Evolutionary conservation across 2,329 filamentous ascomycete species (phyloP), one percentile per base, ranked within the genome.

Genomic region (Macrophomina phaseolina): DNA sequence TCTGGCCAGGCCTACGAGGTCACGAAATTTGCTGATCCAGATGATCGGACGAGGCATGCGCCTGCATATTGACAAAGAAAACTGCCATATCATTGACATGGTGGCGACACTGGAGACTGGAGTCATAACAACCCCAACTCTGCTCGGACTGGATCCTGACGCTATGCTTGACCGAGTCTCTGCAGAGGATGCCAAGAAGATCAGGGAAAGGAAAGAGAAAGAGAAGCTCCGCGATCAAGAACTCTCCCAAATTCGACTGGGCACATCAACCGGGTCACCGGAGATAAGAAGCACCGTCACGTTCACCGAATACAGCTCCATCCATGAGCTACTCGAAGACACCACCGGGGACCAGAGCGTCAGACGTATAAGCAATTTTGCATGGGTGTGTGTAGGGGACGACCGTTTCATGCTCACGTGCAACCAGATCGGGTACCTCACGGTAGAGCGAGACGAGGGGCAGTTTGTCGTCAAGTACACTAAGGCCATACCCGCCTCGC

Each of bases 1-100:
- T 8, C 85, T 99, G 8, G 93, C 91, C 3, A 85, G 95, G 30
- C 95, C 95, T 0, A 99, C 95, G 1, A 89, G 90, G 71, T 98
- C 95, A 16, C 89, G 91, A n/a, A 98, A 97, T 72, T 82, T 99
- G 2, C 86, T 99, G 1, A 89, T 98, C 0, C 95, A 99, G 79
- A 99, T 99, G 95, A 97, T 99, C 69, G 95, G 95, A 0, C 87
- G 95, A 72, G 95, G 95, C 4, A 91, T 99, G 88, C 88, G 95
- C 49, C 81, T 97, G 46, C 86, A 92, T 75, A 83, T 89, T 0
- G 91, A 87, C 12, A 99, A 99, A 78, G 81, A 89, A 46, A 88
- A 98, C 74, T 99, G 95, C 72, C 95, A 98, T 76, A 85, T 99
- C 68, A 96, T 99, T 73, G 95, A 99, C 78, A 93, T 99, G 88